Conservation (phyloP, 192 early-diverging fungal species). For the Podochytrium sp. region DNA sequence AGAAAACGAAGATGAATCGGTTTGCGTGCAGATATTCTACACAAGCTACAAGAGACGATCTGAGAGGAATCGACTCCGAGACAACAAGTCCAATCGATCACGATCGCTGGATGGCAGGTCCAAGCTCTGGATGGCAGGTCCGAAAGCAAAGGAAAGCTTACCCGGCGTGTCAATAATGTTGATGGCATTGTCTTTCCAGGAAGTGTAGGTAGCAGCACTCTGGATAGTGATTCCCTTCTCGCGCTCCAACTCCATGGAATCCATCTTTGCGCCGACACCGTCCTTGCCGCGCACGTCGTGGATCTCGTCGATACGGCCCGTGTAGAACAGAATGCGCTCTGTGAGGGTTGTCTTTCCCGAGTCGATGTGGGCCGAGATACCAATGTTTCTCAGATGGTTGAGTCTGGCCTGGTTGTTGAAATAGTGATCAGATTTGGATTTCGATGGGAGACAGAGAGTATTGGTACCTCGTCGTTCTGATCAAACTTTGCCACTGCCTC, state of each 20-base stretch:
- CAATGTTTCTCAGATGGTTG: slow-evolving; percentile 46
- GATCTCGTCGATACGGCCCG: slow-evolving; percentile 86
- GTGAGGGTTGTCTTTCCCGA: slow-evolving; percentile 95
- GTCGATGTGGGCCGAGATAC: slow-evolving; percentile 89
- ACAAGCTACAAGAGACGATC: too few relatives aligned
- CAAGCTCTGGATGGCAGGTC: too few relatives aligned
- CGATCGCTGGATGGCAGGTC: too few relatives aligned
- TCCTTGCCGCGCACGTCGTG: slow-evolving; percentile 82
- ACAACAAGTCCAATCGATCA: too few relatives aligned
- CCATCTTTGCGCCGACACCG: slow-evolving; percentile 97
- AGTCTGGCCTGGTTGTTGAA: slow-evolving; percentile 7
- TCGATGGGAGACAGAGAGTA: neutral
- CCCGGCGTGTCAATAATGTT: slow-evolving; percentile 96
- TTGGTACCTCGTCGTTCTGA: slow-evolving; percentile 12
- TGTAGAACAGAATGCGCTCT: slow-evolving; percentile 96
- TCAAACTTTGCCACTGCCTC: slow-evolving; percentile 7
- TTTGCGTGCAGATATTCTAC: too few relatives aligned
- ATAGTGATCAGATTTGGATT: neutral
- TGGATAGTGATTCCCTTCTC: slow-evolving; percentile 99
- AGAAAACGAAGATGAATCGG: too few relatives aligned
- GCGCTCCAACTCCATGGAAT: slow-evolving; percentile 98
- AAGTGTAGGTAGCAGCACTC: slow-evolving; percentile 88
- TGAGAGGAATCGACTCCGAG: too few relatives aligned
- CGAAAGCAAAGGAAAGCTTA: slow-evolving; percentile 34
- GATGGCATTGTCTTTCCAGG: slow-evolving; percentile 68